A percentile compares a stretch with the other conserved stretches of the same genome.
phyloP scores from a whole-genome alignment of 805 yeast genomes.

The Kluyveromyces siamensis region DNA sequence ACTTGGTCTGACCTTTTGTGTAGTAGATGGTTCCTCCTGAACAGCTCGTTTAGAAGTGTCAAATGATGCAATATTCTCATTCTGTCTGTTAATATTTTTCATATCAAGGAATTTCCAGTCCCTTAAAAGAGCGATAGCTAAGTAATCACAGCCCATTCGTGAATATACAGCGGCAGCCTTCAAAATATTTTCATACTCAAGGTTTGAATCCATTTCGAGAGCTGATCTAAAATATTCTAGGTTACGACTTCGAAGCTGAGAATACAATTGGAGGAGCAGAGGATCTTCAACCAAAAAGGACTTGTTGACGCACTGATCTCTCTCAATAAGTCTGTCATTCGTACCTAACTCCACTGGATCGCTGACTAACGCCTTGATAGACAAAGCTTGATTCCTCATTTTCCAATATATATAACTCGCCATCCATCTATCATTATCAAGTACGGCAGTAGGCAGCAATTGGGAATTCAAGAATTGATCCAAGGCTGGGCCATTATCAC shows the following conservation, averaged over 20 bases:
- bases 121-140: slow-evolving; percentile 52
- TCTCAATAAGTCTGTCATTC: slow-evolving; percentile 21
- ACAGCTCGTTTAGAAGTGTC: slow-evolving; percentile 4
- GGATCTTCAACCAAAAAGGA: slow-evolving; percentile 71
- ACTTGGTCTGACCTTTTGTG: slow-evolving; percentile 18
- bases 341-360: slow-evolving; percentile 36
- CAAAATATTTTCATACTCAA: slow-evolving; percentile 54
- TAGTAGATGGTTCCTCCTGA: slow-evolving; percentile 14
- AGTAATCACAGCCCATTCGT: slow-evolving; percentile 86
- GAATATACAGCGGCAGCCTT: slow-evolving; percentile 60
- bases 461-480: slow-evolving; percentile 38
- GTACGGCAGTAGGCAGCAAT: slow-evolving; percentile 48
- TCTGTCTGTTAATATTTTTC: neutral
- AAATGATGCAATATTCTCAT: neutral
- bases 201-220: slow-evolving; percentile 29
- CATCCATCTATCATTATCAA: slow-evolving; percentile 69
- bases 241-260: slow-evolving; percentile 46
- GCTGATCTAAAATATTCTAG: slow-evolving; percentile 43
- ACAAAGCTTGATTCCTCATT: slow-evolving; percentile 35
- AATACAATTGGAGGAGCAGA: slow-evolving; percentile 58
- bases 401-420: slow-evolving; percentile 77
- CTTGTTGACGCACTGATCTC: slow-evolving; percentile 29
- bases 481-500: slow-evolving; percentile 48
- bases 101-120: slow-evolving; percentile 55
- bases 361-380: slow-evolving; percentile 59